Base-by-base conservation (phyloP, 495 filamentous ascomycete genomes). In the Hypoxylon fragiforme region DNA sequence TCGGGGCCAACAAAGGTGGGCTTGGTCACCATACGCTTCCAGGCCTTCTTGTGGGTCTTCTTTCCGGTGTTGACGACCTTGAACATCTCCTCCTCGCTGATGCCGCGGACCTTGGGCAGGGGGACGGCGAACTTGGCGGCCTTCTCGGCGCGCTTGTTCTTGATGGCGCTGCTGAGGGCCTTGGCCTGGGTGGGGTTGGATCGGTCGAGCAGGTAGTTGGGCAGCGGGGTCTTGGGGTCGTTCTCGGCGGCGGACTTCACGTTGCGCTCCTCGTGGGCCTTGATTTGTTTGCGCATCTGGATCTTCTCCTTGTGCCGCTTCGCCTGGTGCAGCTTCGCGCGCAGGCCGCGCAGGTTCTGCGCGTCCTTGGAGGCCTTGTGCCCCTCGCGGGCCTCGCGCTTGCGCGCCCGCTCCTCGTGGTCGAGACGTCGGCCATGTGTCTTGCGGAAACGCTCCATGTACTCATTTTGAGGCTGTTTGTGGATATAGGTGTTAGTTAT, bases 51-150 rank as follows among this genome's bases (percentile, higher is more conserved):
- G 44, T 73, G 66, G 3, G 73, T 73, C 72, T 83, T 77, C 57
- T 73, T 73, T 59, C 92, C 94, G 50, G 95, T 99, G 75, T 92
- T 94, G 65, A 99, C 85, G 32, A 96, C 91, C 77, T 91, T 91
- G 78, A 99, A 97, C 85, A 96, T 92, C 77, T 99, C 95, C 79
- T 96, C 92, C 77, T 97, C 91, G 57, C 83, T 83, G 62, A 96
- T 96, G 54, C 95, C 95, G 64, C 85, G 78, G 21, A 97, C 92
- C 75, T 96, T 97, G 12, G 94, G 94, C 66, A 99, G 70, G 11
- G 95, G 94, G 39, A 99, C 94, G 31, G 81, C 82, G 68, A 96
- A 99, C 70, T 95, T 90, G n/a, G 94, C 94, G 15, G 91, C 90
- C 81, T 65, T 69, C 41, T 65, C 67, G 30, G 53, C 57, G 19